A percentile compares a stretch with the other conserved stretches of the same genome.
Conservation (phyloP, 2,329 filamentous ascomycete species). For the Aspergillus aculeatinus region DNA sequence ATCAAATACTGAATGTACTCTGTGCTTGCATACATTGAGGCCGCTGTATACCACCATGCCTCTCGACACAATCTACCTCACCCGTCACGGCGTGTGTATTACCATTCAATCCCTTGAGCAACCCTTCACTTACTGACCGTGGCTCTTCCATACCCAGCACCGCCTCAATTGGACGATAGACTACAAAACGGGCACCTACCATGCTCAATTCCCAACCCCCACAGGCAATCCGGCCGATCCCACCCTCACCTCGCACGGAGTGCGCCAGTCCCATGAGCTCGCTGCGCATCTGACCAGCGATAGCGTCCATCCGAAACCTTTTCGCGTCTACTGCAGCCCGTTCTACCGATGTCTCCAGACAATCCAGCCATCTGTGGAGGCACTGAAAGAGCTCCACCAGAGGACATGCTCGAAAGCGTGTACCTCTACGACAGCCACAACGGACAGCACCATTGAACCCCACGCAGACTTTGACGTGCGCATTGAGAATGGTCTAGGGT, state of each 20-base stretch:
- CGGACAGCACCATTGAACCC: conserved; percentile 27
- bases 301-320: conserved; percentile 41
- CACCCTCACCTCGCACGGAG: conserved; percentile 80
- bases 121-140: background rate
- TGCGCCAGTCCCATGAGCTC: conserved; percentile 77
- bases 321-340: conserved; percentile 72
- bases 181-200: conserved; percentile 74
- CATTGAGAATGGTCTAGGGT: conserved; percentile 54
- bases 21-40: background rate
- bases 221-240: conserved; percentile 88
- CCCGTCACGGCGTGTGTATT: conserved; percentile 68
- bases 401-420: background rate
- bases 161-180: conserved; percentile 88
- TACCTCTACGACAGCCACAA: conserved; percentile 22
- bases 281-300: conserved; percentile 45
- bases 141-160: conserved; percentile 80
- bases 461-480: conserved; percentile 43
- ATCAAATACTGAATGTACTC: background rate
- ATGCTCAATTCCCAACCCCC: conserved; percentile 69
- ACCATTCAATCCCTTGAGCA: background rate
- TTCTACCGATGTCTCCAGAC: conserved; percentile 90
- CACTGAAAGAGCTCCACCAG: conserved; percentile 31
- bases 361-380: conserved; percentile 62
- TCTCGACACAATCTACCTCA: conserved; percentile 70
- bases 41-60: conserved; percentile 49